Percentiles rank a stretch among this genome's conserved stretches.
These are phyloP conservation scores for Nicotiana tabacum DNA, from an alignment of 257 asterid genomes.

Conservation along the genomic window DNA sequence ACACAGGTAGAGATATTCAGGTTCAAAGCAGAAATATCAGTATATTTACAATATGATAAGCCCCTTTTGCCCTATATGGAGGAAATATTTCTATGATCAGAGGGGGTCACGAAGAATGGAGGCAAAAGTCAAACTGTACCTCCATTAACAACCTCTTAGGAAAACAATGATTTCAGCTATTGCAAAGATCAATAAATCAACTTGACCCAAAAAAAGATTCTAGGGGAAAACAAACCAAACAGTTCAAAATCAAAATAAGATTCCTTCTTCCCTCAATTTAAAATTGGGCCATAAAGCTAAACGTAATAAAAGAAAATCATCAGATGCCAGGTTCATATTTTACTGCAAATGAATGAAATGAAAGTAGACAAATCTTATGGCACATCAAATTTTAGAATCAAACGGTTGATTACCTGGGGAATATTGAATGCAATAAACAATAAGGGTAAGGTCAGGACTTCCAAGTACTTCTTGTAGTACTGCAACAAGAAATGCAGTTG, in stretches of 20 bases:
- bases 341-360: constrained; percentile 16
- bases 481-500: constrained; percentile 24
- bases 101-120: not conserved
- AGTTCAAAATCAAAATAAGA: not conserved
- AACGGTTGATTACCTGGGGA: constrained; percentile 56
- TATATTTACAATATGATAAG: not conserved
- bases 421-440: constrained; percentile 49
- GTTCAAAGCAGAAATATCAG: not conserved
- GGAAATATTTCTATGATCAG: not conserved
- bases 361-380: not conserved
- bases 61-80: not conserved
- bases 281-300: not conserved
- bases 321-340: not conserved
- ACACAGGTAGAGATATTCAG: not conserved
- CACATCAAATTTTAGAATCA: not conserved
- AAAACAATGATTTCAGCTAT: not conserved
- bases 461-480: constrained; percentile 63
- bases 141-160: not conserved
- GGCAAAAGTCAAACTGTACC: not conserved
- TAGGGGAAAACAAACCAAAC: not conserved
- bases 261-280: not conserved
- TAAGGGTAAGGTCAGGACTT: constrained; percentile 59
- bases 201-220: not conserved
- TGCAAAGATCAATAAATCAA: not conserved
- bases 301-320: not conserved